Conservation (phyloP, 2,329 filamentous ascomycete species). For the Monilinia fructicola region DNA sequence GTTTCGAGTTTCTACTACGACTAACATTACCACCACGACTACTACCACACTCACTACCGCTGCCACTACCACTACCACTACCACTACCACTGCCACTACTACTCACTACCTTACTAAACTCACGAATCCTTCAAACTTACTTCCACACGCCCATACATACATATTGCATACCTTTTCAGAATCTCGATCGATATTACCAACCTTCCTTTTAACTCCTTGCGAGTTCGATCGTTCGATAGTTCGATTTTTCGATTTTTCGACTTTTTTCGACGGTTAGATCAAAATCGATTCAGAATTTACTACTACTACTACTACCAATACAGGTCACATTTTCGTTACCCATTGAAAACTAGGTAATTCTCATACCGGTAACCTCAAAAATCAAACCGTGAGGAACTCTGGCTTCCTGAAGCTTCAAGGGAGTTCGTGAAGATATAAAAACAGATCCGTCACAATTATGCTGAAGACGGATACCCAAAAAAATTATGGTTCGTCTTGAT, state of each 20-base stretch:
- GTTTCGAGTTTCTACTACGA: neutral
- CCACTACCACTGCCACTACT: neutral
- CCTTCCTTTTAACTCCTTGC: no score
- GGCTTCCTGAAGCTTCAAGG: constrained; percentile 2
- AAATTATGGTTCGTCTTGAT: constrained; percentile 36
- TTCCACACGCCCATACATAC: no score
- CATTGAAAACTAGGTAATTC: neutral
- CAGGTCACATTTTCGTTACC: neutral
- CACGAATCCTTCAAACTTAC: neutral
- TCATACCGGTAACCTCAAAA: constrained; percentile 13
- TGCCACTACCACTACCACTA: neutral
- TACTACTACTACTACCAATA: no score
- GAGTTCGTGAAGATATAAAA: constrained; percentile 8
- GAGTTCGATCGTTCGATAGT: no score
- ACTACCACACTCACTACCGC: no score
- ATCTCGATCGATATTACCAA: no score
- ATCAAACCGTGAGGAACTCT: neutral
- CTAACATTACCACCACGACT: neutral
- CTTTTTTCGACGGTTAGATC: no score
- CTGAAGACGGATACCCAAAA: constrained; percentile 39
- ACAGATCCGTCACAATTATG: constrained; percentile 35
- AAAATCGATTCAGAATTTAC: no score
- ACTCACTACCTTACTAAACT: neutral
- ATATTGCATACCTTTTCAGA: no score
- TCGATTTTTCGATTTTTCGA: no score